phyloP scores from a whole-genome alignment of 441 rosid species.

The Sinapis alba region DNA sequence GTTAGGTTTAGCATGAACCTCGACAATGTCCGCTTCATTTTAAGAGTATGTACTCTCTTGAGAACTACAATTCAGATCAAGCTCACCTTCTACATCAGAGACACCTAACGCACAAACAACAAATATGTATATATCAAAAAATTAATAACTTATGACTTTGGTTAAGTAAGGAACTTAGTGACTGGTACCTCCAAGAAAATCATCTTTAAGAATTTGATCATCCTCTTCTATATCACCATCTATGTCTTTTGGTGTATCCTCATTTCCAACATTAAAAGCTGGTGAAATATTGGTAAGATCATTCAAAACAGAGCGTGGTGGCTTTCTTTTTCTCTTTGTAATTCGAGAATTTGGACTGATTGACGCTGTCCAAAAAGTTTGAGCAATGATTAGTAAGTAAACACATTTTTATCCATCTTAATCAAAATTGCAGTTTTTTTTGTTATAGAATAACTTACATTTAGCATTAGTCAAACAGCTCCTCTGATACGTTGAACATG shows the following conservation, averaged over 20 bases:
- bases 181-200: neutral
- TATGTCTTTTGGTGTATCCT: neutral
- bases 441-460: too few relatives aligned
- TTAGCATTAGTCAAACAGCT: neutral
- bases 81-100: neutral
- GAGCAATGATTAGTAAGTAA: too few relatives aligned
- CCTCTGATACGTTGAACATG: neutral
- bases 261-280: neutral
- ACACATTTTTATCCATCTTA: too few relatives aligned
- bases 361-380: too few relatives aligned
- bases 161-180: too few relatives aligned
- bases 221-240: neutral
- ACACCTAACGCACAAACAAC: too few relatives aligned
- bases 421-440: too few relatives aligned
- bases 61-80: neutral
- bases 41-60: neutral
- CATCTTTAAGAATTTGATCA: neutral
- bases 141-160: too few relatives aligned
- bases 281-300: neutral
- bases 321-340: neutral
- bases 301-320: neutral
- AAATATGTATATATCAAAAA: too few relatives aligned
- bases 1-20: neutral
- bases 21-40: neutral
- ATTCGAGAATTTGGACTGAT: neutral